Conservation (phyloP, 495 filamentous ascomycete genomes). For the Clohesyomyces aquaticus region DNA sequence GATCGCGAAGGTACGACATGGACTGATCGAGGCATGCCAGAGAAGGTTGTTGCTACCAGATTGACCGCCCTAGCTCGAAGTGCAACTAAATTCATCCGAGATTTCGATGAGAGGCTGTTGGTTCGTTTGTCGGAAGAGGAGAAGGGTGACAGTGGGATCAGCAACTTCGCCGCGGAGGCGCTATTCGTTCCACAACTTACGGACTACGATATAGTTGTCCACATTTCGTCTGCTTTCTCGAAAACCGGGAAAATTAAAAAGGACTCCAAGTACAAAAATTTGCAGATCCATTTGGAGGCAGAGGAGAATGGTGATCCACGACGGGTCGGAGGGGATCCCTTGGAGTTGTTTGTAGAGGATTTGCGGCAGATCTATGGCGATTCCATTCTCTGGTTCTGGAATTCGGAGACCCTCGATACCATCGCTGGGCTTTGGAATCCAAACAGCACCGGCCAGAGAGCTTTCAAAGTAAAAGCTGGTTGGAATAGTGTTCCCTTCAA, state of each 20-base stretch:
- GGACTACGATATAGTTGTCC: slow-evolving; percentile 85
- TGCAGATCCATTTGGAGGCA: slow-evolving; percentile 52
- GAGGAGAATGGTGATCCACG: slow-evolving; percentile 43
- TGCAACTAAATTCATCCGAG: slow-evolving; percentile 63
- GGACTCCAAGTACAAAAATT: slow-evolving; percentile 70
- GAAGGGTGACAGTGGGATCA: slow-evolving; percentile 41
- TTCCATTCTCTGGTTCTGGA: slow-evolving; percentile 74
- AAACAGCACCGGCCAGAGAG: slow-evolving; percentile 51
- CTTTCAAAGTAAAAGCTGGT: slow-evolving; percentile 69
- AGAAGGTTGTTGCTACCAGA: slow-evolving; percentile 80
- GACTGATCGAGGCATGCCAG: slow-evolving; percentile 69
- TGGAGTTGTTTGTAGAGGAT: slow-evolving; percentile 59
- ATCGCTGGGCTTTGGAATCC: slow-evolving; percentile 88
- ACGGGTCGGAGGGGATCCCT: slow-evolving; percentile 55
- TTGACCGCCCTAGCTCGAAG: slow-evolving; percentile 80
- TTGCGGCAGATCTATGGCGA: slow-evolving; percentile 64
- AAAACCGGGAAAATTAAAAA: slow-evolving; percentile 35
- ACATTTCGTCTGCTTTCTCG: slow-evolving; percentile 60
- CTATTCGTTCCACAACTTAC: slow-evolving; percentile 70
- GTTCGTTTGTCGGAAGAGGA: slow-evolving; percentile 45
- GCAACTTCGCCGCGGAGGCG: slow-evolving; percentile 43
- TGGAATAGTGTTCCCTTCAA: slow-evolving; percentile 67
- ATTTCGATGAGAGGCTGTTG: slow-evolving; percentile 50
- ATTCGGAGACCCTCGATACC: slow-evolving; percentile 56
- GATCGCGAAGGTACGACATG: slow-evolving; percentile 78